Evolutionary conservation across 2,329 filamentous ascomycete species (phyloP).

Genomic region (Aspergillus melleus): DNA sequence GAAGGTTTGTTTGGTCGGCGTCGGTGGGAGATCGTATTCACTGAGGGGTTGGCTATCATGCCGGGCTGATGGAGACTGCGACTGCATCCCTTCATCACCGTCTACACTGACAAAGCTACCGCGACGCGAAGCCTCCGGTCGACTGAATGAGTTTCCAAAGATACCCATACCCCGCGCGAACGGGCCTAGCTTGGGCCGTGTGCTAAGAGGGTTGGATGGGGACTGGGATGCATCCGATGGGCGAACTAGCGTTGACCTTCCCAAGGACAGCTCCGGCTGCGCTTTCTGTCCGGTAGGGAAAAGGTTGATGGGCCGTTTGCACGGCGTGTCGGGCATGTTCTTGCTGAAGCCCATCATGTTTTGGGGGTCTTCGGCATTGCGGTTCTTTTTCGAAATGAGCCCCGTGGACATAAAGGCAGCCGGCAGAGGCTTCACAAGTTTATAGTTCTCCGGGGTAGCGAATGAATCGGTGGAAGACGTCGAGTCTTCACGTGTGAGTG

Average conservation of each 20-base stretch:
- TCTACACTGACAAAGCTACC: constrained; percentile 80
- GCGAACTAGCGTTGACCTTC: constrained; percentile 63
- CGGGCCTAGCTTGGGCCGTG: constrained; percentile 64
- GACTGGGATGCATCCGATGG: constrained; percentile 81
- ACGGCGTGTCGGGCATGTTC: constrained; percentile 89
- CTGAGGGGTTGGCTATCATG: constrained; percentile 57
- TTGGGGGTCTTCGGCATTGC: constrained; percentile 69
- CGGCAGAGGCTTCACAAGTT: constrained; percentile 72
- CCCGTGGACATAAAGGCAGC: constrained; percentile 93
- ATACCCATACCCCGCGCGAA: constrained; percentile 66
- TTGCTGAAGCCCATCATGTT: constrained; percentile 55
- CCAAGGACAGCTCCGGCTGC: constrained; percentile 59
- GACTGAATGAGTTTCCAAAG: constrained; percentile 58
- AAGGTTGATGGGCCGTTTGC: constrained; percentile 76
- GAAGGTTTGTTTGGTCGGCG: constrained; percentile 72
- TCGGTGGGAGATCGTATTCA: constrained; percentile 82
- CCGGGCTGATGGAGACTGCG: constrained; percentile 56
- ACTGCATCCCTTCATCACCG: constrained; percentile 67
- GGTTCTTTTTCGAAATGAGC: constrained; percentile 90
- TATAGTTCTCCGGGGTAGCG: constrained; percentile 75
- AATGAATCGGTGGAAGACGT: constrained; percentile 56
- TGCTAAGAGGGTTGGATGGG: constrained; percentile 68
- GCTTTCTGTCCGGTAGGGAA: constrained; percentile 63
- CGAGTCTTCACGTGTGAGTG: constrained; percentile 51
- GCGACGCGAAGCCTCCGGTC: constrained; percentile 52